Conservation (phyloP, 148 eudicot species). For the Chenopodium berlandieri region DNA sequence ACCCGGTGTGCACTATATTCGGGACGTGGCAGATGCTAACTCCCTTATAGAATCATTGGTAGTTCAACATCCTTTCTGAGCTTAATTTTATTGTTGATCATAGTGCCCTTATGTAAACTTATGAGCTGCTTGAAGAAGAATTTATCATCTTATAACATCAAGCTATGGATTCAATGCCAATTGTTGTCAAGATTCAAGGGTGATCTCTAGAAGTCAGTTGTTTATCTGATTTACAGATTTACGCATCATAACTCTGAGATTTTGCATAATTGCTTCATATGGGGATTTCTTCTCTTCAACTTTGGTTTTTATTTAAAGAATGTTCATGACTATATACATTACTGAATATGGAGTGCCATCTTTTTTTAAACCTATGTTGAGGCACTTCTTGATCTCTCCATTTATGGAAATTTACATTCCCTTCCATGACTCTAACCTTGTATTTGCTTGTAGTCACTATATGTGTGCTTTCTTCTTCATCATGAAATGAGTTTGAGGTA, state of each 20-base stretch:
- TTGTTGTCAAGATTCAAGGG: background rate
- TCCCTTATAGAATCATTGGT: constrained; percentile 83
- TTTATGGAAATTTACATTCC: background rate
- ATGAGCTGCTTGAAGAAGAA: background rate
- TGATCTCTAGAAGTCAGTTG: background rate
- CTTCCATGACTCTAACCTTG: background rate
- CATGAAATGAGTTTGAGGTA: constrained; percentile 1
- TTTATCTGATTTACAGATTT: background rate
- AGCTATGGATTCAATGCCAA: background rate
- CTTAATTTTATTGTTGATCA: background rate
- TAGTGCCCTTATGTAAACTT: background rate
- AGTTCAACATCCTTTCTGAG: constrained; percentile 16
- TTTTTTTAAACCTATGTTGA: background rate
- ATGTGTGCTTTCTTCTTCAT: background rate
- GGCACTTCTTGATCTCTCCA: background rate
- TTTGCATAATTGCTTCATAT: background rate
- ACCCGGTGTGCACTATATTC: constrained; percentile 91
- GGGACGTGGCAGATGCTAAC: constrained; percentile 96
- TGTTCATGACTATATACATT: background rate
- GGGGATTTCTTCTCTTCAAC: background rate
- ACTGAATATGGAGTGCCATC: background rate
- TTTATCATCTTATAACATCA: background rate
- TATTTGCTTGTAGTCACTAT: background rate
- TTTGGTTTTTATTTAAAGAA: background rate
- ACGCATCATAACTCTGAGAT: background rate